Evolutionary conservation across 164 flowering plant genomes (phyloP).

Genomic region (Tetracentron sinense): DNA sequence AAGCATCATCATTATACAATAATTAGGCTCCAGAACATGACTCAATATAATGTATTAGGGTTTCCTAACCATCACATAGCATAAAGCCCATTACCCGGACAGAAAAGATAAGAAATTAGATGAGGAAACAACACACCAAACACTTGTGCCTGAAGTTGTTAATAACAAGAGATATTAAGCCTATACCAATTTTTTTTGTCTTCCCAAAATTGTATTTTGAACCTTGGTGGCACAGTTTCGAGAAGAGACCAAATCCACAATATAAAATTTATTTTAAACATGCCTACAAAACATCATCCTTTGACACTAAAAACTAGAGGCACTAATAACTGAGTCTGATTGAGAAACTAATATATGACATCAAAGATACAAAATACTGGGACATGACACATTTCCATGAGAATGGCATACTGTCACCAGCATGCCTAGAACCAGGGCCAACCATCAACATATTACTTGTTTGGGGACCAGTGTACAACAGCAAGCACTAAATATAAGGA

Average conservation of each 20-base stretch:
- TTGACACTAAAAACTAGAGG: no score
- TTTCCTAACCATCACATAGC: not conserved
- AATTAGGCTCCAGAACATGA: not conserved
- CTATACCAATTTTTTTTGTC: no score
- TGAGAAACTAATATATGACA: not conserved
- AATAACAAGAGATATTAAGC: no score
- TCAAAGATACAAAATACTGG: not conserved
- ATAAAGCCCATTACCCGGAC: not conserved
- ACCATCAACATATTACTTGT: not conserved
- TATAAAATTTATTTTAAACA: not conserved
- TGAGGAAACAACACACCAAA: not conserved
- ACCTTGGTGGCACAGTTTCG: not conserved
- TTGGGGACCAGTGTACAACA: no score
- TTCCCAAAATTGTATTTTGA: not conserved
- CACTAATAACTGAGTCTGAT: no score
- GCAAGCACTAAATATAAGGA: not conserved
- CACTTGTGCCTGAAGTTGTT: no score
- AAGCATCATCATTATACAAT: not conserved
- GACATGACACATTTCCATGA: not conserved
- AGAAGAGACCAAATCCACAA: not conserved
- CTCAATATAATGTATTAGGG: not conserved
- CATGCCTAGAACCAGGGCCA: not conserved
- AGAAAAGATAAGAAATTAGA: not conserved
- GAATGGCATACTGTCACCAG: not conserved
- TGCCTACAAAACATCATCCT: not conserved